These are phyloP conservation scores for Naegleria gruberi DNA, from an alignment of 208 protist species.

Conservation along the genomic window DNA sequence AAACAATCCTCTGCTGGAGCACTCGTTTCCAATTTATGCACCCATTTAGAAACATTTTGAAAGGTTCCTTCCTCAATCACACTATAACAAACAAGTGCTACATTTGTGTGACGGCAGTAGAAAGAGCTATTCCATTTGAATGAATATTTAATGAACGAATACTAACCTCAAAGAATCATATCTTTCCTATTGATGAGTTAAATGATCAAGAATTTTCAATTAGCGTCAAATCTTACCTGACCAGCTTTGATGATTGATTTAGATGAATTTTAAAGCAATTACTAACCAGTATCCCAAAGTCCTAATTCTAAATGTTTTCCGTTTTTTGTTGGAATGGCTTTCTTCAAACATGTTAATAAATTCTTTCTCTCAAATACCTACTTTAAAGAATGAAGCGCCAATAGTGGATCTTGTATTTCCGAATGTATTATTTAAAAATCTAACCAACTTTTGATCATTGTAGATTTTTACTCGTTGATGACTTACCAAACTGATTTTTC, in stretches of 20 bases:
- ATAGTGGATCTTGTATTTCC: background rate
- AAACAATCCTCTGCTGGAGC: background rate
- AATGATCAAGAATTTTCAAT: background rate
- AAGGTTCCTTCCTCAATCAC: background rate
- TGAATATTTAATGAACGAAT: too few relatives aligned
- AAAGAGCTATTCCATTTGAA: background rate
- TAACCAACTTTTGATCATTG: background rate
- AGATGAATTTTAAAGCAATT: background rate
- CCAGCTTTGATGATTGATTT: background rate
- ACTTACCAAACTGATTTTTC: too few relatives aligned
- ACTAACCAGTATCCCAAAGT: background rate
- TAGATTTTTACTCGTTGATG: too few relatives aligned
- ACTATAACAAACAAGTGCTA: background rate
- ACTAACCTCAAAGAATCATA: background rate
- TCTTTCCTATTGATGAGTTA: background rate
- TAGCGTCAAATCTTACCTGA: background rate
- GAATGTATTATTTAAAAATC: background rate
- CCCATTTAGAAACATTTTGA: background rate
- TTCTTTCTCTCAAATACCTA: background rate
- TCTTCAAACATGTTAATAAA: background rate
- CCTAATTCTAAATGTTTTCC: background rate
- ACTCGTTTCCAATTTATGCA: background rate
- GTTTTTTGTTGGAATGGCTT: background rate
- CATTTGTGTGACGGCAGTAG: background rate
- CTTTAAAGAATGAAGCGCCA: background rate